Conservation (phyloP, 176 grass and related monocot species). For the Oryza meridionalis region DNA sequence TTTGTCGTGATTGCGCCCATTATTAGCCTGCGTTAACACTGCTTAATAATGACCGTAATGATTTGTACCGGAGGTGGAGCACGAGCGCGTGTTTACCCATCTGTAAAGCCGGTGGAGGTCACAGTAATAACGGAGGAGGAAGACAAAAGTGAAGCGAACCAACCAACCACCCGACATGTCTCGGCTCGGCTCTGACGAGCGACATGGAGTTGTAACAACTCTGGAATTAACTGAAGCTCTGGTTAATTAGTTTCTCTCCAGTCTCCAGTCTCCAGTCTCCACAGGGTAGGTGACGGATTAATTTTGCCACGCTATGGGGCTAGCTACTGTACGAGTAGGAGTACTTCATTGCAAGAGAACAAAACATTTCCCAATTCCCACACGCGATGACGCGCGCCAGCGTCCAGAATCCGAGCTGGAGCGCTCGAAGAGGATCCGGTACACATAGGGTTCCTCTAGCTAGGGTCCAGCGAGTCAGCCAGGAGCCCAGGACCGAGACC, state of each 20-base stretch:
- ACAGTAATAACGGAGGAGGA: neutral
- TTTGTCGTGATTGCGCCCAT: constrained; percentile 30
- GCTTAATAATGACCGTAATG: neutral
- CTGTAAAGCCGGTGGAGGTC: neutral
- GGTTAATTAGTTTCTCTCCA: neutral
- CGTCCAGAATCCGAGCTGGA: neutral
- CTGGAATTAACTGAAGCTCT: neutral
- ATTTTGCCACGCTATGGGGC: neutral
- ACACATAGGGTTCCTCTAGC: constrained; percentile 9
- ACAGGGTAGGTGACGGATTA: neutral
- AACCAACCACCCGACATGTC: neutral
- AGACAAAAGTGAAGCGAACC: neutral
- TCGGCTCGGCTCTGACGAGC: neutral
- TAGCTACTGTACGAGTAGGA: too few species aligned
- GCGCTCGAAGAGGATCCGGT: neutral
- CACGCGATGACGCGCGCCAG: neutral
- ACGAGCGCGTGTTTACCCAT: neutral
- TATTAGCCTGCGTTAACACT: neutral
- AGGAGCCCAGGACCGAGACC: neutral
- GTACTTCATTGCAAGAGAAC: neutral
- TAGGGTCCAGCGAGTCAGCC: neutral
- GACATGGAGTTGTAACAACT: neutral
- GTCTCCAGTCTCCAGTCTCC: neutral
- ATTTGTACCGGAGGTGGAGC: neutral
- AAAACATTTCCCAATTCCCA: neutral